Evolutionary conservation across 2,329 filamentous ascomycete species (phyloP).

Genomic region (Pseudopyrenochaeta lycopersici): DNA sequence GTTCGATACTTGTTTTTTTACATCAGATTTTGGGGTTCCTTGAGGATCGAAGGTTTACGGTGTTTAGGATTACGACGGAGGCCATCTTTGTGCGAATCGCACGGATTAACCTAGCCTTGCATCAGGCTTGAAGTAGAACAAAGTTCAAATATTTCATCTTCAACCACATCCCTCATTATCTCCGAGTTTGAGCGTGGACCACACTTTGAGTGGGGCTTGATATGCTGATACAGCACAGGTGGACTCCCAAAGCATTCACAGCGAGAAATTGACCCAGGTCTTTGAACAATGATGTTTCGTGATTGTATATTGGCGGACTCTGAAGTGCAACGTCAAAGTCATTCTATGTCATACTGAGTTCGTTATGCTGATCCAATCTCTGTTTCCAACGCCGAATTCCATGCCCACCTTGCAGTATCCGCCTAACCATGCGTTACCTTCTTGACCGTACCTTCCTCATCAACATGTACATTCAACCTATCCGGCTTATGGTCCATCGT

Average conservation of each 20-base stretch:
- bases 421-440: constrained; percentile 57
- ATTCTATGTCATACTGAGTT: not conserved
- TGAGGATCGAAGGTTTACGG: not conserved
- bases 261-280: too few species aligned
- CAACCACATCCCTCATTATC: too few species aligned
- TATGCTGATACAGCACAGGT: too few species aligned
- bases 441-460: constrained; percentile 58
- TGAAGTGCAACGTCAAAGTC: not conserved
- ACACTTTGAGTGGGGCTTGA: too few species aligned
- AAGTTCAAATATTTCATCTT: too few species aligned
- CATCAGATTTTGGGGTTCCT: not conserved
- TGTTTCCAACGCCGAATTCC: not conserved
- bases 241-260: too few species aligned
- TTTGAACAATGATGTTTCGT: too few species aligned
- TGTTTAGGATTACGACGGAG: not conserved
- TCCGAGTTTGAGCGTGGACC: too few species aligned
- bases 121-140: too few species aligned
- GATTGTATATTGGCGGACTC: too few species aligned
- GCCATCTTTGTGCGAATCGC: not conserved
- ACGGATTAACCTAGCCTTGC: too few species aligned
- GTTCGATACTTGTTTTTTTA: not conserved
- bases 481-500: constrained; percentile 60
- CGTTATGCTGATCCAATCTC: not conserved
- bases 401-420: not conserved
- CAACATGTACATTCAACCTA: constrained; percentile 59